Base-by-base conservation (phyloP, 169 alveolate species). In the Toxoplasma gondii region DNA sequence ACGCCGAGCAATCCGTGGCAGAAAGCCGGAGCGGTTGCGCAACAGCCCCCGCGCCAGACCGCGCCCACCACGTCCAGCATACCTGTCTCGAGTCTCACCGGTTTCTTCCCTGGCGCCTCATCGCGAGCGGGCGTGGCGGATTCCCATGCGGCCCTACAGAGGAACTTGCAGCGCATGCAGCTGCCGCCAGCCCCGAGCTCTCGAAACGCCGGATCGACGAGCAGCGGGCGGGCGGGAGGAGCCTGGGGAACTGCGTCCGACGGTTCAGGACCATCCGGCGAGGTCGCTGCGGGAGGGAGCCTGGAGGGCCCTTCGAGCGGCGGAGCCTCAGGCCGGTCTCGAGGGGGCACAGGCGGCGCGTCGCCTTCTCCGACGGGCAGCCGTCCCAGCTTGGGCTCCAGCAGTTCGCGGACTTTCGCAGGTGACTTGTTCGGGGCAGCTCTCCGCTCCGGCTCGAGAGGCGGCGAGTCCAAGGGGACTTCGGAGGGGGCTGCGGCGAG, bases 151-250 rank as follows among this genome's bases (percentile, higher is more conserved):
- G 39, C 83, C 39, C 10, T 70, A 34, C 39, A 27, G 34, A 16
- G 83, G 12, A 70, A 70, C 29, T 34, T 70, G 34, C 83, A 70
- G 34, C 83, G 39, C 39, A 70, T 70, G 83, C 83, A 70, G 83
- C 83, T 70, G 83, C 83, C 83, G 34, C 83, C 83, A 31, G 83
- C 83, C 39, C 83, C 83, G 10, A 34, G 83, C 34, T 70, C 39
- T 9, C 83, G 83, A 9, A 70, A 22, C 83, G 83, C 36, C 34
- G 88, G 88, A n/a, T 44, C 54, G 88, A 31, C 54, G 24, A 41
- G 88, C 64, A 41, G 82, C 82, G 82, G 82, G 88, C 41, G 88
- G 34, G 88, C 54, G 34, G 45, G 24, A 5, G 88, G 88, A 4
- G 88, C 64, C 54, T 31, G 67, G 67, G 67, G 67, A 9, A 19